A percentile compares a stretch with the other conserved stretches of the same genome.
phyloP scores from a whole-genome alignment of 2,329 filamentous ascomycete species.

The Chrysosporium keratinophilum region DNA sequence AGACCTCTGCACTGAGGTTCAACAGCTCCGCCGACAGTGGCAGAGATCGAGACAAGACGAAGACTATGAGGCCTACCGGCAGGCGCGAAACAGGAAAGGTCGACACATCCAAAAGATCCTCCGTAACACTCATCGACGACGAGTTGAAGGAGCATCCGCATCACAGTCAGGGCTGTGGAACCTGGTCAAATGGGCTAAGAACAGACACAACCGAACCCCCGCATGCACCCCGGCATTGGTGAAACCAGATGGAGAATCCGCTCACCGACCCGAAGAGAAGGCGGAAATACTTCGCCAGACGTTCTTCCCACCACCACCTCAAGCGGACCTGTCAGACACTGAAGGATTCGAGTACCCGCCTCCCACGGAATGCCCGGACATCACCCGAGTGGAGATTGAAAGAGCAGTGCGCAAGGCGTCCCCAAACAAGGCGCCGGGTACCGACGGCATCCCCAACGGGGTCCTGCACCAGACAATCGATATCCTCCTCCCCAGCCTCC shows the following conservation, averaged over 20 bases:
- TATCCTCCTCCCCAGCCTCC: background rate
- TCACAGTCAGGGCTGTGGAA: too few relatives aligned
- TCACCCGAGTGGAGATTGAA: slow-evolving; percentile 19
- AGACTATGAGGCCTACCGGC: slow-evolving; percentile 12
- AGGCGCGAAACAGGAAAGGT: slow-evolving; percentile 22
- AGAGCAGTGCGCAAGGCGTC: slow-evolving; percentile 17
- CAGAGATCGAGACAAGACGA: slow-evolving; percentile 8
- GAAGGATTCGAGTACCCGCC: slow-evolving; percentile 14
- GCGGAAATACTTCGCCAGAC: slow-evolving; percentile 10
- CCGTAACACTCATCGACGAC: slow-evolving; percentile 16
- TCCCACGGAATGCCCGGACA: slow-evolving; percentile 16
- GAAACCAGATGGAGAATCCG: too few relatives aligned
- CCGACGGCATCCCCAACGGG: slow-evolving; percentile 17
- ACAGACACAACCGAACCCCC: too few relatives aligned
- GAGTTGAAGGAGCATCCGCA: too few relatives aligned
- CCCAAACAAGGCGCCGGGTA: slow-evolving; percentile 20
- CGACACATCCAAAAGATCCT: slow-evolving; percentile 19
- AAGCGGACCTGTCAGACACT: slow-evolving; percentile 16
- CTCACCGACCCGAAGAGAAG: too few relatives aligned
- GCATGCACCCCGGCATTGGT: too few relatives aligned
- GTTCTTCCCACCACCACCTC: slow-evolving; percentile 19
- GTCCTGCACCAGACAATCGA: background rate
- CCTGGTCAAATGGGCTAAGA: too few relatives aligned
- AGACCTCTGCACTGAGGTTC: slow-evolving; percentile 2
- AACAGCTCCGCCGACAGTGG: slow-evolving; percentile 5